Base-by-base conservation (phyloP, 495 filamentous ascomycete genomes). In the Trichocladium uniseriatum region DNA sequence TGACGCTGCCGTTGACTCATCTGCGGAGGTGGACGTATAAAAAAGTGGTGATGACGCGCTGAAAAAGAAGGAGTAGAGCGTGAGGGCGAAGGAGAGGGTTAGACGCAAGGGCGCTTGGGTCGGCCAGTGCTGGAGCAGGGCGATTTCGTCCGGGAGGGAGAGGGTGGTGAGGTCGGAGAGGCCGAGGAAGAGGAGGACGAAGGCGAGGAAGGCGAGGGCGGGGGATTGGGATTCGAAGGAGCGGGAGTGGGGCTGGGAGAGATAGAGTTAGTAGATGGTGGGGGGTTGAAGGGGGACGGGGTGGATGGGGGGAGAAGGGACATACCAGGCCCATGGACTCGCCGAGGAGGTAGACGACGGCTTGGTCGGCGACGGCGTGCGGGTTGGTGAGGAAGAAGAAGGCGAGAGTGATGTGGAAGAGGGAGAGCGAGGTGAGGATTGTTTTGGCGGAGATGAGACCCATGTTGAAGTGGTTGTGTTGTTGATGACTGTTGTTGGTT, bases 341-440 rank as follows among this genome's bases (percentile, higher is more conserved):
- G 37, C 89, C 89, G 13, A 94, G 68, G 36, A 95, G 78, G 57
- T 80, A 90, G 43, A 94, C 86, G 9, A 94, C 56, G 37, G 86
- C 82, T 46, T 89, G 87, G 59, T 92, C 82, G 37, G 82, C 79
- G 52, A 95, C 75, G 49, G 73, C 67, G 32, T 65, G 61, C 3
- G 89, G 89, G 21, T 74, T 78, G 43, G 77, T 82, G 60, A 89
- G 75, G 69, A 94, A 83, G 75, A 89, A 87, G 66, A 82, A 89
- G 59, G 79, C 84, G 21, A 91, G 75, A 16, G 85, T 84, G 51
- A 92, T 66, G 65, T 91, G 83, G 72, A 91, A 84, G 64, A 94
- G 75, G 55, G 81, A 83, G 51, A 94, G 71, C 31, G 78, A 80
- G 55, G 86, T 83, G 52, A 95, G 77, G 56, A 94, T 80, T 2